Evolutionary conservation across 805 yeast genomes (phyloP).

Genomic region (Teunomyces aglyptinius): DNA sequence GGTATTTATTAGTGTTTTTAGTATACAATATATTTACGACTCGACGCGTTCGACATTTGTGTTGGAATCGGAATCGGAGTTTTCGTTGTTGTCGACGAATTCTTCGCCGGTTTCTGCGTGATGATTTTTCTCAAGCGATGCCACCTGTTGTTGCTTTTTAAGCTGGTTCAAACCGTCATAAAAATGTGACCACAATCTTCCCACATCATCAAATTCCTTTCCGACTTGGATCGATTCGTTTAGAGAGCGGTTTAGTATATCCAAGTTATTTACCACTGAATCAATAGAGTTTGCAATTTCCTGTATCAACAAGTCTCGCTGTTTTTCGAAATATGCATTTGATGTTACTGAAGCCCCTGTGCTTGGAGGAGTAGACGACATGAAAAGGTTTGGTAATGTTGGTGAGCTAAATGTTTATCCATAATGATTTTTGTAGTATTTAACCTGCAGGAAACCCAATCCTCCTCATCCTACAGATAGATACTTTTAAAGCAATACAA

Average conservation of each 20-base stretch:
- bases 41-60: background rate
- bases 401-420: too few species aligned
- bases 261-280: slow-evolving; percentile 60
- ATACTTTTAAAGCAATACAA: too few species aligned
- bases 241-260: slow-evolving; percentile 63
- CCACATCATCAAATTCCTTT: slow-evolving; percentile 68
- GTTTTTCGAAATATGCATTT: slow-evolving; percentile 46
- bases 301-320: slow-evolving; percentile 55
- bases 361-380: slow-evolving; percentile 3
- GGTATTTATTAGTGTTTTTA: background rate
- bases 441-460: too few species aligned
- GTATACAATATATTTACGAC: background rate
- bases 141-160: background rate
- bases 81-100: background rate
- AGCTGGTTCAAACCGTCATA: slow-evolving; percentile 41
- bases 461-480: too few species aligned
- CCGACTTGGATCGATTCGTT: slow-evolving; percentile 72
- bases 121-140: background rate
- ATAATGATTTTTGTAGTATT: too few species aligned
- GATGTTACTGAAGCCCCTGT: slow-evolving; percentile 1
- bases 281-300: slow-evolving; percentile 61
- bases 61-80: background rate
- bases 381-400: background rate
- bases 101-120: background rate
- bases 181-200: slow-evolving; percentile 68